Percentiles rank a stretch among this genome's conserved stretches.
Evolutionary conservation across 2,329 filamentous ascomycete genomes (phyloP).

Genomic region (Scorias spongiosa): DNA sequence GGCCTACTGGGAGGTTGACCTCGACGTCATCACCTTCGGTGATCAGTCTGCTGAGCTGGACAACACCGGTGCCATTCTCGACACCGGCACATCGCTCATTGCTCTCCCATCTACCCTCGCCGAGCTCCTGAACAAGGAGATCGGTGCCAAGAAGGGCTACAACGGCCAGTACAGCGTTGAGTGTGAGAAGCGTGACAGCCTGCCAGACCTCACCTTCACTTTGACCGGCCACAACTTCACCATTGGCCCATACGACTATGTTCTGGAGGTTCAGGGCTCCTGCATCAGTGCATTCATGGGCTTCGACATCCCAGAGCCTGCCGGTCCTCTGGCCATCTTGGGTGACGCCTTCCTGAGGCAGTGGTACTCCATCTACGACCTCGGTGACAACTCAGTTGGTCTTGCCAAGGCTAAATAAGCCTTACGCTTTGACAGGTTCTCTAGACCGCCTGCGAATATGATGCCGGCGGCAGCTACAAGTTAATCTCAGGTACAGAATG

Average conservation of each 20-base stretch:
- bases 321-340: slow-evolving; percentile 84
- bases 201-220: slow-evolving; percentile 85
- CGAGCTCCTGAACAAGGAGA: slow-evolving; percentile 92
- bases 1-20: slow-evolving; percentile 99
- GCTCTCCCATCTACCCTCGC: slow-evolving; percentile 81
- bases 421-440: neutral
- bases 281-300: slow-evolving; percentile 98
- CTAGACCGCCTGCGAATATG: neutral
- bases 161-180: slow-evolving; percentile 95
- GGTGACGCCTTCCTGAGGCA: slow-evolving; percentile 70
- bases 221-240: slow-evolving; percentile 86
- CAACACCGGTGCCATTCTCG: slow-evolving; percentile 87
- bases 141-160: slow-evolving; percentile 94
- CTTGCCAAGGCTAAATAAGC: slow-evolving; percentile 66
- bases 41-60: slow-evolving; percentile 77
- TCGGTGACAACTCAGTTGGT: slow-evolving; percentile 76
- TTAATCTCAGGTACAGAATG: neutral
- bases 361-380: slow-evolving; percentile 94
- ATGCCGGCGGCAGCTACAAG: no score
- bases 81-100: slow-evolving; percentile 96
- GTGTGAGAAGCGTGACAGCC: slow-evolving; percentile 63
- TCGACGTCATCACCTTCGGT: slow-evolving; percentile 82
- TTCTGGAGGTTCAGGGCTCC: slow-evolving; percentile 84
- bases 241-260: slow-evolving; percentile 81
- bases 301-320: slow-evolving; percentile 70